Base-by-base conservation (phyloP, 257 asterid genomes). In the Thymus quinquecostatus region DNA sequence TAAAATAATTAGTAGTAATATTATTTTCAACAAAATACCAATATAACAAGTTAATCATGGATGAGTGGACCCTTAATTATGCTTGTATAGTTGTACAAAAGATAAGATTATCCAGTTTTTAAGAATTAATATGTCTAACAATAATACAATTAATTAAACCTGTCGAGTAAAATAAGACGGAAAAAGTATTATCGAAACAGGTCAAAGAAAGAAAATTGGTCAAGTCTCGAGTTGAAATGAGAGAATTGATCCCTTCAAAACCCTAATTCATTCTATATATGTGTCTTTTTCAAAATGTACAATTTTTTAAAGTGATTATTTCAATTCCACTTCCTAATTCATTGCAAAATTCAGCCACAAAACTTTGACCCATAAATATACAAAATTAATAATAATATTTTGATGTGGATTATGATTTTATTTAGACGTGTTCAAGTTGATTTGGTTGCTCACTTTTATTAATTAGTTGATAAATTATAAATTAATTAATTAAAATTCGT, bases 381-480 rank as follows among this genome's bases (percentile, higher is more conserved):
- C 21, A 45, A 12, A 2, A 10, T 33, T 28, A 21, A 21, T 8
- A 50, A 60, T 38, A 1, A 6, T 29, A 43, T 9, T 0, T 7
- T 44, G 49, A 44, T 44, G 13, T 21, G 21, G 44, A 33, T 13
- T 33, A 48, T 38, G 12, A 10, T 59, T 36, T 33, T 10, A 34
- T 41, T 38, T 64, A 63, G 55, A 75, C 71, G 77, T 77, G 77
- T 64, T 65, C 66, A 60, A 77, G 41, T 73, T 77, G 71, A 74
- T 77, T 77, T 74, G 82, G 75, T 77, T 79, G 80, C 45, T 60
- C 50, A 60, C 57, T 51, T 69, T 75, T 80, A 48, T 66, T 8
- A 64, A 45, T 49, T 73, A 11, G 41, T 27, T 32, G 45, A 69
- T 63, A 41, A 63, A 47, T 41, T 74, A 51, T 2, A 21, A 44